Base-by-base conservation (phyloP, 495 filamentous ascomycete genomes). In the Sordaria brevicollis region DNA sequence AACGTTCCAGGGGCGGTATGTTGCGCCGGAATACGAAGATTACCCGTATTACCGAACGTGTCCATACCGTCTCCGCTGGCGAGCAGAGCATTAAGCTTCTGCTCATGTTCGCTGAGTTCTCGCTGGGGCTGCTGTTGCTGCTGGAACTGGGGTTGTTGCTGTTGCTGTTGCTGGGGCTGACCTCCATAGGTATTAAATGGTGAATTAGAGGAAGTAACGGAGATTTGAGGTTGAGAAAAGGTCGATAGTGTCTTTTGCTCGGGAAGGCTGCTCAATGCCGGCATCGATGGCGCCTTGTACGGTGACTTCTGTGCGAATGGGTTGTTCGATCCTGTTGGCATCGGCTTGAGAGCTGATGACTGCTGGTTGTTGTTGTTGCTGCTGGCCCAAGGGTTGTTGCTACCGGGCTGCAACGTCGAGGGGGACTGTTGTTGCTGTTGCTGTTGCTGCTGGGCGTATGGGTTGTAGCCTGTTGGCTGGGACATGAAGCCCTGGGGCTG, bases 1-100 rank as follows among this genome's bases (percentile, higher is more conserved):
- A 98, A 99, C 2, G 92, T 96, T 35, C 95, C 95, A 3, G 96
- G 96, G 1, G 95, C 93, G 0, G 95, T 99, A 80, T 99, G 95
- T 79, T 99, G 95, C 37, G 95, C 89, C 2, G 95, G 96, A 73
- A 99, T 96, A 79, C 95, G 93, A 35, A 97, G 85, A 68, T 98
- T 90, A 68, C 95, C 95, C 41, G 91, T 91, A 76, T 99, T 99
- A 67, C 95, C 95, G 78, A 97, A 99, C 1, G 96, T 98, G 77
- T 99, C 95, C 82, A 93, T 90, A 29, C 95, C 95, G 57, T 97
- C 96, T 69, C 95, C 93, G 29, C 84, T 84, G 8, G 91, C 86
- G 57, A 99, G 87, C 13, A 99, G 90, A n/a, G 91, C 88, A 74
- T 98, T 97, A 68, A 99, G 89, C 75, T 86, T 89, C n/a, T 90